A percentile compares a stretch with the other conserved stretches of the same genome.
phyloP scores from a whole-genome alignment of 2,329 filamentous ascomycete genomes.

The Ceratocystis variospora region DNA sequence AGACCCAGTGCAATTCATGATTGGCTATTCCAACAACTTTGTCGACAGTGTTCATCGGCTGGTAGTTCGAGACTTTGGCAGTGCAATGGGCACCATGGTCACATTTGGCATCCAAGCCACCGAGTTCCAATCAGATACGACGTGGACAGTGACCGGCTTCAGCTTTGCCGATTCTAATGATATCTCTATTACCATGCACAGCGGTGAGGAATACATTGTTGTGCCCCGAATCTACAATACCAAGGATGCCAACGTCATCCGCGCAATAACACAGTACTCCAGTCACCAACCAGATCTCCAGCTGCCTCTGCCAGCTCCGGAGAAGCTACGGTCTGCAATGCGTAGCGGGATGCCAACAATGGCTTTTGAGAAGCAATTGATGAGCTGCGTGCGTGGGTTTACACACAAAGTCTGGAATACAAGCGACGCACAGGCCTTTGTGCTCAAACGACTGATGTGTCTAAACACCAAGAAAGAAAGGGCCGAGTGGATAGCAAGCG shows the following conservation, averaged over 20 bases:
- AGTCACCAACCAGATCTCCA: neutral
- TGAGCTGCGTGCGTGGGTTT: neutral
- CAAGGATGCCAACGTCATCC: neutral
- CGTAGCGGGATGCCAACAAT: neutral
- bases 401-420: conserved; percentile 11
- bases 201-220: conserved; percentile 6
- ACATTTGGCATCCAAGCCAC: conserved; percentile 7
- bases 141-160: conserved; percentile 9
- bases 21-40: conserved; percentile 7
- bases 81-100: neutral
- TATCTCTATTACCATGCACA: conserved; percentile 2
- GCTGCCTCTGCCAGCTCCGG: neutral
- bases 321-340: neutral
- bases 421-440: conserved; percentile 2
- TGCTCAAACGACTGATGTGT: neutral
- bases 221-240: conserved; percentile 9
- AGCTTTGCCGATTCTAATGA: conserved; percentile 3
- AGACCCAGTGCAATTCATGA: conserved; percentile 6
- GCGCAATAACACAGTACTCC: neutral
- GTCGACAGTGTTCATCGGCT: conserved; percentile 3
- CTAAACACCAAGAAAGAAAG: neutral
- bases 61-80: conserved; percentile 4
- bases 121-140: neutral
- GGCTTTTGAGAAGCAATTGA: conserved; percentile 3
- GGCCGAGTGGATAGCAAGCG: neutral